Percentiles rank a stretch among this genome's conserved stretches.
Evolutionary conservation across 1,284 basidiomycete species (phyloP).

Genomic region (Sporisorium exsertum): DNA sequence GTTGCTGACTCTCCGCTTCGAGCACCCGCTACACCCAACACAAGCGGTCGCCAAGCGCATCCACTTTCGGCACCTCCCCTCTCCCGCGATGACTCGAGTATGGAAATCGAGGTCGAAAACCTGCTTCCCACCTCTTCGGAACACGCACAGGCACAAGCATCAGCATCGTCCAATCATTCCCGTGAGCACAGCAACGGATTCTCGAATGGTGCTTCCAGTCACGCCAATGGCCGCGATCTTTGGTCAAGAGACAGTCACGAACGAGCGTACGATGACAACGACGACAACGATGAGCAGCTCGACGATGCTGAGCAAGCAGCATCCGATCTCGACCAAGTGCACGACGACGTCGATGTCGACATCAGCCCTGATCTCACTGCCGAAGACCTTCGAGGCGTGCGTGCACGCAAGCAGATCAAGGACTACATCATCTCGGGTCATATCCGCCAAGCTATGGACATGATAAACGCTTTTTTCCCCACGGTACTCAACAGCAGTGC

Average conservation of each 20-base stretch:
- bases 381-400: conserved; percentile 32
- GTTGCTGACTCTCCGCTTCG: conserved; percentile 1
- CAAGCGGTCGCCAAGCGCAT: conserved; percentile 42
- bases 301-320: conserved; percentile 28
- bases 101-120: conserved; percentile 60
- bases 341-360: conserved; percentile 33
- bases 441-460: conserved; percentile 77
- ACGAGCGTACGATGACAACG: conserved; percentile 12
- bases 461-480: conserved; percentile 73
- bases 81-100: conserved; percentile 56
- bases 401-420: conserved; percentile 72
- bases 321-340: conserved; percentile 21
- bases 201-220: conserved; percentile 18
- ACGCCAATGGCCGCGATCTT: conserved; percentile 14
- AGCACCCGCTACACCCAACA: not conserved
- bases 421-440: conserved; percentile 77
- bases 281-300: conserved; percentile 26
- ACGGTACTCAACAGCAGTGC: conserved; percentile 51
- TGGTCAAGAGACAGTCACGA: conserved; percentile 1
- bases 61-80: conserved; percentile 58
- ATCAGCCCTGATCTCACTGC: conserved; percentile 45
- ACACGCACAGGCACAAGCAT: conserved; percentile 6
- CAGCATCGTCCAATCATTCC: conserved; percentile 4
- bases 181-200: conserved; percentile 27
- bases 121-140: conserved; percentile 47